Evolutionary conservation across 768 basidiomycete species (phyloP), one percentile per base, ranked within the genome.

Genomic region (Porpolomopsis calyptriformis): DNA sequence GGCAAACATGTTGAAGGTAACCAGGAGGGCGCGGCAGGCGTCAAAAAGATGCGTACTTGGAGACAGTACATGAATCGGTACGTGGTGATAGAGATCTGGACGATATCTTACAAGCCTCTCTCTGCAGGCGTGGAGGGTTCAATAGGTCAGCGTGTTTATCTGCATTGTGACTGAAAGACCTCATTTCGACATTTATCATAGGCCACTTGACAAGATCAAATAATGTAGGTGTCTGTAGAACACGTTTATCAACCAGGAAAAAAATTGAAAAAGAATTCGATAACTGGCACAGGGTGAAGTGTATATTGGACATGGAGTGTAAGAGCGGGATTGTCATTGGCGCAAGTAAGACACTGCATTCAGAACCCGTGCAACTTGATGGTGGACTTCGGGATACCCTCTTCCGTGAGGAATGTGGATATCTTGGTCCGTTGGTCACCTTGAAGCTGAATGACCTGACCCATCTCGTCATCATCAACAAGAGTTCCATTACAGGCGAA

Each of bases 401-500:
- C 82, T 57, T 86, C 82, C 50, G 74, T 70, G 54, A 99, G 80
- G 76, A 97, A 97, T 40, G 71, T 77, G 45, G 77, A 78, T 53
- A 97, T 94, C 74, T 93, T 92, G 61, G 74, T 65, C 43, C 96
- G 79, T 66, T 99, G 96, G 67, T 99, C 96, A 51, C 96, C 96
- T 64, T 98, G 96, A 53, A 99, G 82, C 69, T 99, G 96, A 59
- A 99, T 89, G 62, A 99, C 89, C 70, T 92, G 77, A 47, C 96
- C 96, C 71, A 90, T 80, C 70, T 92, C 89, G 64, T 87, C 87
- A 68, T 96, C 89, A 44, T 92, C 87, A 53, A 96, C 87, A 56
- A 99, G 78, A 42, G 85, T 93, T 55, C 96, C 96, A 67, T 99
- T 99, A 73, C 93, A 97, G 53, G 93, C 93, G 56, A 97, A 96